phyloP scores from a whole-genome alignment of 805 yeast species.

The Sungouiella thailandica region DNA sequence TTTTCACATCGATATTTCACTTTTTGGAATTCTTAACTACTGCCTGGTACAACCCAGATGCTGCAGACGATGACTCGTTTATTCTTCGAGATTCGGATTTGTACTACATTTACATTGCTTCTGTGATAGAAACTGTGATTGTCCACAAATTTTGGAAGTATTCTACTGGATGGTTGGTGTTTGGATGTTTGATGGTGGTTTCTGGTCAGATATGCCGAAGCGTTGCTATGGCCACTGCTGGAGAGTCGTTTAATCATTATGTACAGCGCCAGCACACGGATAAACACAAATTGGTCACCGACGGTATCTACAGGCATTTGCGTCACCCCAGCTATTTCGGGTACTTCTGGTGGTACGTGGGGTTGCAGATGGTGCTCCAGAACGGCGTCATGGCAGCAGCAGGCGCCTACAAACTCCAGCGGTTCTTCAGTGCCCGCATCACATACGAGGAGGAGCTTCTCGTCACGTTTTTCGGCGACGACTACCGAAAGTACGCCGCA shows the following conservation, averaged over 20 bases:
- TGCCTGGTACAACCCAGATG: slow-evolving; percentile 62
- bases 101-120: slow-evolving; percentile 15
- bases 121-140: slow-evolving; percentile 6
- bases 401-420: slow-evolving; percentile 56
- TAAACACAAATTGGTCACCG: slow-evolving; percentile 65
- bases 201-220: slow-evolving; percentile 69
- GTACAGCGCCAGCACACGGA: slow-evolving; percentile 48
- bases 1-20: slow-evolving; percentile 53
- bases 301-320: slow-evolving; percentile 60
- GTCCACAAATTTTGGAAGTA: not conserved
- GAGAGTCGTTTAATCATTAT: slow-evolving; percentile 78
- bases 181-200: slow-evolving; percentile 47
- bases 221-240: slow-evolving; percentile 83
- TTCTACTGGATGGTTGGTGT: not conserved
- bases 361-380: slow-evolving; percentile 66
- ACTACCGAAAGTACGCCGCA: slow-evolving; percentile 50
- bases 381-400: slow-evolving; percentile 57
- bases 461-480: slow-evolving; percentile 63
- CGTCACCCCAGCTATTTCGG: slow-evolving; percentile 94
- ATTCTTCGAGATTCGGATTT: slow-evolving; percentile 30
- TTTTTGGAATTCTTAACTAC: slow-evolving; percentile 79
- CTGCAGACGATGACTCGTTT: slow-evolving; percentile 59
- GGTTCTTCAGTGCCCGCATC: slow-evolving; percentile 68
- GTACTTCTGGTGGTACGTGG: slow-evolving; percentile 90
- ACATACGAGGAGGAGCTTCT: slow-evolving; percentile 64